Base-by-base conservation (phyloP, 2,329 filamentous ascomycete species). In the Colletotrichum phormii region DNA sequence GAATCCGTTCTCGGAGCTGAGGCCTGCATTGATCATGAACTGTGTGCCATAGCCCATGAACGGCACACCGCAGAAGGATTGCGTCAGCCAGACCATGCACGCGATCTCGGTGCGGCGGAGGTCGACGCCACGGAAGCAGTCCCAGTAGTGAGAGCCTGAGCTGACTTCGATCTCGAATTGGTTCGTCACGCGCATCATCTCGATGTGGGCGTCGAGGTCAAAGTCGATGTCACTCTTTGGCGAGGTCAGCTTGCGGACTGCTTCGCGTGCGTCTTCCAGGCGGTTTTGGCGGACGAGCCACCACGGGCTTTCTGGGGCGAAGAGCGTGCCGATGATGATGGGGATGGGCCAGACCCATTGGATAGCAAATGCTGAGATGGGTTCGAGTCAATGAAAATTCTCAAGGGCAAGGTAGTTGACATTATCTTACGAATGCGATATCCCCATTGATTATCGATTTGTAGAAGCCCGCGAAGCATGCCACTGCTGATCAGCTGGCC, bases 341-440 rank as follows among this genome's bases (percentile, higher is more conserved):
- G 77, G 62, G 26, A 77, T 59, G 11, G 75, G 74, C 57, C 71
- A 74, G 11, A 75, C 68, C 67, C 75, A 76, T 71, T 78, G 77
- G 54, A 77, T 64, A 18, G 86, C 77, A 1, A 82, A 82, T 4
- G 86, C 70, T 72, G 54, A 6, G 18, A 13, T 3, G 26, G 5
- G 12, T 22, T 24, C 37, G 35, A 55, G 59, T 29, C 13, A 49
- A 15, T 11, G 6, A 6, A 11, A 4, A 4, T n/a, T 5, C 9
- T 12, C 0, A 12, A n/a, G 4, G 18, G 35, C 2, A 12, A 22
- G 7, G 9, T 11, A 1, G 13, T 11, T 1, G 4, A 2, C 2
- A 12, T 24, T 51, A 1, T 57, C 70, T 72, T 29, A 72, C 70
- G 83, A 2, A 83, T 81, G 59, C 85, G 81, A 86, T 87, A 89